Evolutionary conservation across 2,329 filamentous ascomycete species (phyloP).

Genomic region (Ascochyta rabiei): DNA sequence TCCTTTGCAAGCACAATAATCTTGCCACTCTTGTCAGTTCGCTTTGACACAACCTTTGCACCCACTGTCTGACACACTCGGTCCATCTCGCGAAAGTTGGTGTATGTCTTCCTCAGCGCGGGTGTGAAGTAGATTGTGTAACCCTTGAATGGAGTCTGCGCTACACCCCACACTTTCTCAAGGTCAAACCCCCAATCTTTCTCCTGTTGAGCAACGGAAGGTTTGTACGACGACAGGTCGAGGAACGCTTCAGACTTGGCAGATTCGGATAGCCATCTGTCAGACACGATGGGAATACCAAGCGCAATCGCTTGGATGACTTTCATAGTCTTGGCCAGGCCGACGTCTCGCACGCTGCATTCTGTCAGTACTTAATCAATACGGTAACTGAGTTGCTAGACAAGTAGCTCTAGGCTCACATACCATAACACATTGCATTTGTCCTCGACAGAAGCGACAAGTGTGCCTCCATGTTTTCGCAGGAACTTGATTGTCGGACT

Average conservation of each 20-base stretch:
- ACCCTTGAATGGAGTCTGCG: conserved; percentile 54
- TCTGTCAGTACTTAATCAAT: conserved; percentile 18
- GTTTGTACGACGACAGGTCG: conserved; percentile 42
- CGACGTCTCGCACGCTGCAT: conserved; percentile 46
- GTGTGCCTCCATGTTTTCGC: conserved; percentile 37
- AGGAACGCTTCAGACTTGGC: conserved; percentile 46
- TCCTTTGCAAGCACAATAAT: conserved; percentile 49
- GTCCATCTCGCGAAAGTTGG: conserved; percentile 47
- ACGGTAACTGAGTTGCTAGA: too few relatives aligned
- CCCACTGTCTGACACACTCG: conserved; percentile 48
- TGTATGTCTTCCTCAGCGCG: conserved; percentile 41
- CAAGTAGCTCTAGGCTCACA: conserved; percentile 4
- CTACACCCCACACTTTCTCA: conserved; percentile 35
- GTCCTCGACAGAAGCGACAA: conserved; percentile 41
- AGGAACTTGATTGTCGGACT: conserved; percentile 41
- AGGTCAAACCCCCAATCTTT: conserved; percentile 49
- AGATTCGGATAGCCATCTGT: conserved; percentile 54
- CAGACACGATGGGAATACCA: conserved; percentile 54
- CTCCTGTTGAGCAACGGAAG: conserved; percentile 42
- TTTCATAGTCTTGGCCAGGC: conserved; percentile 53
- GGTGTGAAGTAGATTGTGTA: conserved; percentile 58
- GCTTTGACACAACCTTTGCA: conserved; percentile 41
- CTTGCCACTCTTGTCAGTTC: conserved; percentile 27
- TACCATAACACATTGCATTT: conserved; percentile 44
- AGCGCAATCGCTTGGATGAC: conserved; percentile 52